phyloP scores from a whole-genome alignment of 2,329 filamentous ascomycete species.

The Aspergillus sp. region DNA sequence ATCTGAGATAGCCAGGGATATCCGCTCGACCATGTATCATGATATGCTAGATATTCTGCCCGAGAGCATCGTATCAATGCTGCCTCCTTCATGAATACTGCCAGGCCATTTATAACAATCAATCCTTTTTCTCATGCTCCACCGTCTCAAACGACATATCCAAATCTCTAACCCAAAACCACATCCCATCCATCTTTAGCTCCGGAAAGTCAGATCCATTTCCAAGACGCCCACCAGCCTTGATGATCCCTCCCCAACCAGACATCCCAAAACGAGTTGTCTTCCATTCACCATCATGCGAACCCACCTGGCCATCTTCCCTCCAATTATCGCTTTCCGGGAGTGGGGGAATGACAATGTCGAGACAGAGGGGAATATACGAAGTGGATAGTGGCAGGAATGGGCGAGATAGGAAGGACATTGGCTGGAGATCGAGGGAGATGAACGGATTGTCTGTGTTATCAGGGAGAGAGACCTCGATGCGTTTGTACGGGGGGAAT shows the following conservation, averaged over 20 bases:
- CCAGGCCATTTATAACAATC: no score
- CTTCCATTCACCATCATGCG: neutral
- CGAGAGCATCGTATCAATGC: no score
- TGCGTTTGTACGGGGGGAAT: neutral
- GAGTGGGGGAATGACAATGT: neutral
- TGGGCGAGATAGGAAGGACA: conserved; percentile 8
- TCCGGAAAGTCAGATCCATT: neutral
- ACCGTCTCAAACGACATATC: neutral
- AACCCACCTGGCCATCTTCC: neutral
- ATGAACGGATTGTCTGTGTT: neutral
- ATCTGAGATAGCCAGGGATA: no score
- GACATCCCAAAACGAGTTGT: neutral
- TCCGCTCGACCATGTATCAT: no score
- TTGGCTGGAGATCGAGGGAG: conserved; percentile 5
- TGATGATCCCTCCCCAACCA: neutral
- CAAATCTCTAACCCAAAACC: neutral
- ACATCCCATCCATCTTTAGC: neutral
- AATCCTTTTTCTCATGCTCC: neutral
- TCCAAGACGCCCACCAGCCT: neutral
- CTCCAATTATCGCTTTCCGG: neutral
- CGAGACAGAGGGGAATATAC: conserved; percentile 1
- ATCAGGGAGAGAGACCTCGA: neutral
- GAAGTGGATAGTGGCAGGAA: conserved; percentile 4
- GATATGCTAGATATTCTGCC: no score
- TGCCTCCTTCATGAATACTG: no score